Base-by-base conservation (phyloP, 1,139 yeast genomes). In the Candida sanyaensis region DNA sequence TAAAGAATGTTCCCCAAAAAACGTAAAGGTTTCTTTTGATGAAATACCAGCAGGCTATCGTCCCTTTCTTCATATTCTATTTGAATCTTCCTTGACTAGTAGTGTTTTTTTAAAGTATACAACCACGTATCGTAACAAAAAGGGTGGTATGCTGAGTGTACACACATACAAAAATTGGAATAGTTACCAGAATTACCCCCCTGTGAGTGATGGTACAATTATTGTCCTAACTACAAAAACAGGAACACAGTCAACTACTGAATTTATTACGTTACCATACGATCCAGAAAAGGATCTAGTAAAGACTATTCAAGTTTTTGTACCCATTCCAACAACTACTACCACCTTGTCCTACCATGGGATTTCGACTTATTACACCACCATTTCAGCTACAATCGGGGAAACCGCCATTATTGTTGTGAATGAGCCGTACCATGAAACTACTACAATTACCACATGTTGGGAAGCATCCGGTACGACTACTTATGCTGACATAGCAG, bases 41-140 rank as follows among this genome's bases (percentile, higher is more conserved):
- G 57, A 60, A 45, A 42, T 66, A 32, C 69, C 71, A 6, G 61
- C 65, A 1, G 72, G 71, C 1, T 63, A 54, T 47, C 52, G 69
- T 26, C 66, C 67, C 10, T 66, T 55, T 44, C 37, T 37, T 24
- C 30, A 37, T 12, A n/a, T 26, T 5, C 24, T 37, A 21, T 26
- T 37, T 9, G n/a, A n/a, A n/a, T n/a, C n/a, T n/a, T n/a, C n/a
- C n/a, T n/a, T n/a, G n/a, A n/a, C n/a, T n/a, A n/a, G n/a, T n/a
- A n/a, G n/a, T n/a, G n/a, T n/a, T n/a, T n/a, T n/a, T n/a, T n/a
- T n/a, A n/a, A n/a, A n/a, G n/a, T n/a, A n/a, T n/a, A n/a, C n/a
- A n/a, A n/a, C n/a, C n/a, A n/a, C n/a, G n/a, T n/a, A n/a, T n/a
- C n/a, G n/a, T n/a, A n/a, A n/a, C n/a, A n/a, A n/a, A n/a, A n/a